Base-by-base conservation (phyloP, 352 stramenopile genomes). In the Globisporangium iwayamae region DNA sequence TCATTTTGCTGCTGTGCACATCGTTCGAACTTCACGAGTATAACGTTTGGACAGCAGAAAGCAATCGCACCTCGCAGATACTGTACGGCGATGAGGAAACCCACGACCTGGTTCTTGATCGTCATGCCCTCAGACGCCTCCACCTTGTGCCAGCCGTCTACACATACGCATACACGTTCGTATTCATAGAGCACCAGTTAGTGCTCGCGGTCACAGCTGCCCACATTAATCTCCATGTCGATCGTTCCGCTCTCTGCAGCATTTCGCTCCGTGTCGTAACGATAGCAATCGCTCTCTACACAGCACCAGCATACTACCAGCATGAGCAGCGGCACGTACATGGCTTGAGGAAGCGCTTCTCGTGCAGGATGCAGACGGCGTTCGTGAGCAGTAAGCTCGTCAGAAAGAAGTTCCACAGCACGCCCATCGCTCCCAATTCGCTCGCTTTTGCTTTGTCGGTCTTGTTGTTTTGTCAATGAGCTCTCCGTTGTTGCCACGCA, bases 321-420 rank as follows among this genome's bases (percentile, higher is more conserved):
- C 2, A 38, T 2, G 9, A 30, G 30, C 51, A 56, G 51, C 5
- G 30, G 16, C 14, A 85, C 80, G 63, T 82, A 94, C 87, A 88
- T 56, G 80, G 76, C 50, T 85, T 83, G 55, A 96, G 74, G 69
- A 96, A 96, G 54, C 87, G 81, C 78, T 93, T 93, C 64, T 96
- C 87, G 62, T 96, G 83, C 56, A 96, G 75, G 61, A 96, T 93
- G 65, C 85, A 91, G 58, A 96, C 79, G 36, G 84, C 84, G 70
- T 96, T 96, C 7, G 86, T 90, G 56, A 93, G 83, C 71, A 96
- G 60, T 59, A 96, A 69, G 46, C 85, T 94, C 70, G 87, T 87
- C 38, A 94, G 82, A 69, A 96, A 81, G 67, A 96, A 91, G 72
- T 94, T 91, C 87, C 87, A 96, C 60, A 96, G 71, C 53, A 92